A percentile compares a stretch with the other conserved stretches of the same genome.
phyloP scores from a whole-genome alignment of 805 yeast genomes.

The Ogataea methanolica region DNA sequence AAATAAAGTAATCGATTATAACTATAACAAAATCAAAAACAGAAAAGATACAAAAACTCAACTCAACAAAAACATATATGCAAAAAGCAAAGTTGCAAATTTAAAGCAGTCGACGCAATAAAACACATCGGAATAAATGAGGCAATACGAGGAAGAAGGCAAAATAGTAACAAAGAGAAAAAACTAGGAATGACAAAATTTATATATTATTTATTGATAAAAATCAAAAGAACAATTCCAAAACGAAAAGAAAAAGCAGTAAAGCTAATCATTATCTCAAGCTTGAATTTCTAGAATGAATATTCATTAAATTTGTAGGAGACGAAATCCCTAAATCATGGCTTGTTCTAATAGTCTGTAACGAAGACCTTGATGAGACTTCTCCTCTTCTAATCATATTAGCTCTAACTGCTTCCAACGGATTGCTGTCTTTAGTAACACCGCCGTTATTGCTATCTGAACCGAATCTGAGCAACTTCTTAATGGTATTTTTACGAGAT shows the following conservation, averaged over 20 bases:
- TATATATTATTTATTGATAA: not conserved
- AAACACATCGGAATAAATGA: no score
- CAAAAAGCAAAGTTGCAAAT: no score
- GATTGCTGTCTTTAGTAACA: constrained; percentile 1
- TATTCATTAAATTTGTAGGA: constrained; percentile 20
- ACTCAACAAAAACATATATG: no score
- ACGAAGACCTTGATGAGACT: constrained; percentile 19
- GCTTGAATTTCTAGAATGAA: constrained; percentile 15
- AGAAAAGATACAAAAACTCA: no score
- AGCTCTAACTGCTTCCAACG: constrained; percentile 15
- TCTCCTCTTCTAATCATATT: constrained; percentile 21
- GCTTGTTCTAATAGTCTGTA: constrained; percentile 22
- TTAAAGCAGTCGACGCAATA: no score
- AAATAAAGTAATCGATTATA: no score
- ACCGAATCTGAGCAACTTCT: constrained; percentile 9
- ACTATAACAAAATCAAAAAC: no score
- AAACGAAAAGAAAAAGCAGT: not conserved
- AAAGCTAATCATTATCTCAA: not conserved
- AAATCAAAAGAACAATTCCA: not conserved
- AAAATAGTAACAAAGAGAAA: not conserved
- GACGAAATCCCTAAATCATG: constrained; percentile 20
- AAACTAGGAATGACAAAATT: no score
- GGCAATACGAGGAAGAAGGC: not conserved
- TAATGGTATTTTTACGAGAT: constrained; percentile 16
- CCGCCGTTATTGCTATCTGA: not conserved